Percentiles rank a stretch among this genome's conserved stretches.
Conservation (phyloP, 1,284 basidiomycete species). For the Agaricales sp. region DNA sequence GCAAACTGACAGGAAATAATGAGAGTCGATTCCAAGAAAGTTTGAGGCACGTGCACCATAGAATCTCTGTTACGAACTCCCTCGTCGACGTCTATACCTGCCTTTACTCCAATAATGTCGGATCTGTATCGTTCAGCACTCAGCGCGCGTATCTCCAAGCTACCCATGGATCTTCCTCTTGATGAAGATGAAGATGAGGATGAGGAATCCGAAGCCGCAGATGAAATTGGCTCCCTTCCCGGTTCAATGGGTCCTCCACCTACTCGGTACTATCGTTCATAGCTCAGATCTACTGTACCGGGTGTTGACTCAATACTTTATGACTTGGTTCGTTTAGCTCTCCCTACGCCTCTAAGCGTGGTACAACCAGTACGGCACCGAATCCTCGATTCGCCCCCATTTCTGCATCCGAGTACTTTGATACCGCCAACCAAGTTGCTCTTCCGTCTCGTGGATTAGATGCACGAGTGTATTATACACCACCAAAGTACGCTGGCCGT, state of each 20-base stretch:
- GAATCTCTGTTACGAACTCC: neutral
- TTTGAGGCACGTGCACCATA: neutral
- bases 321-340: conserved; percentile 12
- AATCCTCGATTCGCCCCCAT: conserved; percentile 62
- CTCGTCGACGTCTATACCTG: no score
- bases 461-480: conserved; percentile 72
- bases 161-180: conserved; percentile 41
- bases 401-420: conserved; percentile 67
- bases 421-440: conserved; percentile 64
- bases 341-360: conserved; percentile 10
- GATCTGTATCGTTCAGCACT: conserved; percentile 61
- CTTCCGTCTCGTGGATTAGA: conserved; percentile 53
- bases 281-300: conserved; percentile 2
- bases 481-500: conserved; percentile 26
- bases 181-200: conserved; percentile 35
- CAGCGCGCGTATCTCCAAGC: conserved; percentile 53
- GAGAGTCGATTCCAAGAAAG: neutral
- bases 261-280: conserved; percentile 30
- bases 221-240: conserved; percentile 51
- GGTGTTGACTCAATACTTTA: conserved; percentile 8
- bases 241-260: conserved; percentile 47
- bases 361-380: conserved; percentile 24
- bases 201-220: conserved; percentile 51
- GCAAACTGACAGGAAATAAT: neutral
- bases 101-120: conserved; percentile 43